A percentile compares a stretch with the other conserved stretches of the same genome.
Conservation (phyloP, 2,329 filamentous ascomycete genomes). For the Arachnomyces sp. region DNA sequence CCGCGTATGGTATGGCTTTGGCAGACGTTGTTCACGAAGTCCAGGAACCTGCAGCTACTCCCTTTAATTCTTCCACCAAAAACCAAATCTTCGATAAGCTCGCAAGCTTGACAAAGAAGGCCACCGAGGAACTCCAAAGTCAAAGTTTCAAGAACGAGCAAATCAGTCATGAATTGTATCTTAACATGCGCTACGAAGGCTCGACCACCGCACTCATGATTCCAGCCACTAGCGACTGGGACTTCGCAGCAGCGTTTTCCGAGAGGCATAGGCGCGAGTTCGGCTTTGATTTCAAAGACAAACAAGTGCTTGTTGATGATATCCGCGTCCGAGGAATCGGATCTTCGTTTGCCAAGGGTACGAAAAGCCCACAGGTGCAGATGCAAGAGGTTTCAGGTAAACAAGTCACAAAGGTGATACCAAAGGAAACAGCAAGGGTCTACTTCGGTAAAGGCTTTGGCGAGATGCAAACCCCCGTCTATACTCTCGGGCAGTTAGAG, state of each 20-base stretch:
- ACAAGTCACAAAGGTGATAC: constrained; percentile 55
- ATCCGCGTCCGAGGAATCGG: constrained; percentile 82
- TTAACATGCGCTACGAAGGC: constrained; percentile 45
- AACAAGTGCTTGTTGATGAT: constrained; percentile 83
- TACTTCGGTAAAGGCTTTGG: constrained; percentile 29
- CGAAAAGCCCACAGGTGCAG: constrained; percentile 63
- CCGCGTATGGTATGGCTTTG: constrained; percentile 86
- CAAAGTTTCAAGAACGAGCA: constrained; percentile 39
- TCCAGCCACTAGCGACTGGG: constrained; percentile 60
- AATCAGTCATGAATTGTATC: constrained; percentile 37
- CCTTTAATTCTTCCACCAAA: constrained; percentile 38
- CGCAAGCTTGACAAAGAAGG: constrained; percentile 62
- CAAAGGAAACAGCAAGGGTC: constrained; percentile 27
- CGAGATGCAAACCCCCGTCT: constrained; percentile 29
- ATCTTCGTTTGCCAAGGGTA: constrained; percentile 52
- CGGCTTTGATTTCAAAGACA: constrained; percentile 70
- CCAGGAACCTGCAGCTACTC: constrained; percentile 53
- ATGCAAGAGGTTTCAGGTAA: constrained; percentile 31
- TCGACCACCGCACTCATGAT: constrained; percentile 46
- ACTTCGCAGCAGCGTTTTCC: constrained; percentile 75
- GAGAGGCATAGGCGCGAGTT: constrained; percentile 86
- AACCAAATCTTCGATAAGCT: constrained; percentile 59
- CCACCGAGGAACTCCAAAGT: constrained; percentile 30
- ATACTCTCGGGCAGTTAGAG: constrained; percentile 26
- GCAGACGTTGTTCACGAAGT: constrained; percentile 89